A percentile compares a stretch with the other conserved stretches of the same genome.
Conservation (phyloP, 345 rosid genomes). For the Acer negundo region DNA sequence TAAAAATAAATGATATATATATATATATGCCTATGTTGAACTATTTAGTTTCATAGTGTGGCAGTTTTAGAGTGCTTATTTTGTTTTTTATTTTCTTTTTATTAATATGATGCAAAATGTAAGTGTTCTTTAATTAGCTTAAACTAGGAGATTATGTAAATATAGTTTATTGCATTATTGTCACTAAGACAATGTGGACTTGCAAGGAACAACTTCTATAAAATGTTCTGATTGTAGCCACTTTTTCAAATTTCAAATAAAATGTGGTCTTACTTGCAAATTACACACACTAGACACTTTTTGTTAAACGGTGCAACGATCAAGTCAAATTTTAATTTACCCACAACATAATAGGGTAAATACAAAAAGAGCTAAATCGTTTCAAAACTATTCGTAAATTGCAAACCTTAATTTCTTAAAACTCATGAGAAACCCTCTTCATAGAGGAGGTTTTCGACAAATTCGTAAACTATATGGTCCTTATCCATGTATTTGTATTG, state of each 20-base stretch:
- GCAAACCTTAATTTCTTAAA: background rate
- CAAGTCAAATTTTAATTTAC: background rate
- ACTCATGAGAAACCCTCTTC: background rate
- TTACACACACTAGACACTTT: background rate
- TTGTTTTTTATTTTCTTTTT: slow-evolving; percentile 1
- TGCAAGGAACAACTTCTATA: too few species aligned
- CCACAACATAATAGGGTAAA: background rate
- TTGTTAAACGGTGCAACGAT: background rate
- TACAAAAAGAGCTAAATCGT: too few species aligned
- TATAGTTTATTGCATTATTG: slow-evolving; percentile 13
- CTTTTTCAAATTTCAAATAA: background rate
- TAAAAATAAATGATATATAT: too few species aligned
- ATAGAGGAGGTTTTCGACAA: too few species aligned
- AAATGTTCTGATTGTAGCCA: too few species aligned
- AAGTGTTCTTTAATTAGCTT: slow-evolving; percentile 14
- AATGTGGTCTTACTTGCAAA: background rate
- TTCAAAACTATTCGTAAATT: too few species aligned
- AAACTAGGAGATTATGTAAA: slow-evolving; percentile 26
- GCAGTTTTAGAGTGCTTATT: slow-evolving; percentile 13
- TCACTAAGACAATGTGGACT: background rate
- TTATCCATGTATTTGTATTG: too few species aligned
- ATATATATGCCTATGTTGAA: background rate
- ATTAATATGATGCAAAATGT: background rate
- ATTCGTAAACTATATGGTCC: too few species aligned
- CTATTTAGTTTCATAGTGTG: slow-evolving; percentile 20